Evolutionary conservation across 1,284 basidiomycete species (phyloP), one percentile per base, ranked within the genome.

Genomic region (Coniophora puteana): DNA sequence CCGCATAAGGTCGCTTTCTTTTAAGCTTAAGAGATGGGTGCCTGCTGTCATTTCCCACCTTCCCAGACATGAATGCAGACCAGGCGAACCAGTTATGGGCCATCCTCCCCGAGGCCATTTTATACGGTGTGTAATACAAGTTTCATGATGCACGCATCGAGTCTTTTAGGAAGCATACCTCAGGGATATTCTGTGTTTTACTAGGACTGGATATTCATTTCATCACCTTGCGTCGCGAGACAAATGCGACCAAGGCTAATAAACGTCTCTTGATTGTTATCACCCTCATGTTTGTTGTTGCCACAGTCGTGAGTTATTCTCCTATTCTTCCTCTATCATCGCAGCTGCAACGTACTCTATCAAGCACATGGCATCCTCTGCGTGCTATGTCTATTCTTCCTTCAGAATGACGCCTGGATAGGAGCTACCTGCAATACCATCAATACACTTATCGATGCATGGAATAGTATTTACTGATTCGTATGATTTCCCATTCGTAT

Each of bases 391-490:
- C 24, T 35, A 17, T 7, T 20, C 36, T 11, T 41, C 43, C 27
- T 24, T 46, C 7, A 21, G 26, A 14, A 22, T 41, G n/a, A 18
- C 43, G 16, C 36, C 43, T 14, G 28, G 17, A 48, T 61, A 11
- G 55, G 56, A 8, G 50, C 55, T 16, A 53, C 55, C 23, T 56
- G 54, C 1, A 58, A 59, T 31, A 32, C 58, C 8, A 53, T 59
- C 24, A 57, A 58, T n/a, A n/a, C n/a, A n/a, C n/a, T n/a, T n/a
- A n/a, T n/a, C n/a, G n/a, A n/a, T n/a, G n/a, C n/a, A n/a, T n/a
- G n/a, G n/a, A n/a, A n/a, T n/a, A n/a, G n/a, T n/a, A n/a, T n/a
- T n/a, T n/a, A n/a, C n/a, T n/a, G n/a, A n/a, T n/a, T n/a, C n/a
- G n/a, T n/a, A n/a, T n/a, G n/a, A n/a, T n/a, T n/a, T n/a, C n/a